Conservation (phyloP, 345 rosid species). For the Eucalyptus sp. region DNA sequence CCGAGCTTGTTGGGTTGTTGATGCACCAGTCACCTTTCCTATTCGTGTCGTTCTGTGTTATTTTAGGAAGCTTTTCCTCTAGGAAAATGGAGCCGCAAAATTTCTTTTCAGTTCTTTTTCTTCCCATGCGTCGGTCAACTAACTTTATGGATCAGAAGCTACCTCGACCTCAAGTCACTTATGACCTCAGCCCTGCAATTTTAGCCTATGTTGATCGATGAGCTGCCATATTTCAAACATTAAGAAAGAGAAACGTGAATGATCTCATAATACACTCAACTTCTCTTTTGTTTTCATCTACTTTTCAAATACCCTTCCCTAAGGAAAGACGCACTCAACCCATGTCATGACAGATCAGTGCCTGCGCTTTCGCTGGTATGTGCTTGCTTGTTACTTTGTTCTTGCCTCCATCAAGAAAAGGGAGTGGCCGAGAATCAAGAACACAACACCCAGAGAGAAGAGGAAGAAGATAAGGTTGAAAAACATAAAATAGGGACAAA, state of each 20-base stretch:
- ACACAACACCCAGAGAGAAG: not conserved
- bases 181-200: not conserved
- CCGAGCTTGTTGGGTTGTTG: conserved; percentile 42
- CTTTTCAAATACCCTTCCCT: not conserved
- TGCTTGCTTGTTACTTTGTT: not conserved
- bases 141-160: not conserved
- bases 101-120: not conserved
- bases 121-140: not conserved
- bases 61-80: not conserved
- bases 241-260: not conserved
- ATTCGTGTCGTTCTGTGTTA: not conserved
- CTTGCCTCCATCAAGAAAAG: not conserved
- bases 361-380: not conserved
- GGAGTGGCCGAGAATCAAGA: not conserved
- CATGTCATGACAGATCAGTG: not conserved
- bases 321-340: not conserved
- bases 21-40: not conserved
- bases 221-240: not conserved
- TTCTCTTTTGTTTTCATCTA: not conserved
- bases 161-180: not conserved
- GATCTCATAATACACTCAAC: not conserved
- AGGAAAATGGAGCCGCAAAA: not conserved
- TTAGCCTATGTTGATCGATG: not conserved
- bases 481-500: not conserved
- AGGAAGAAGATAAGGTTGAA: not conserved